A percentile compares a stretch with the other conserved stretches of the same genome.
Conservation (phyloP, 1,139 yeast species). For the Yamadazyma dushanensis region DNA sequence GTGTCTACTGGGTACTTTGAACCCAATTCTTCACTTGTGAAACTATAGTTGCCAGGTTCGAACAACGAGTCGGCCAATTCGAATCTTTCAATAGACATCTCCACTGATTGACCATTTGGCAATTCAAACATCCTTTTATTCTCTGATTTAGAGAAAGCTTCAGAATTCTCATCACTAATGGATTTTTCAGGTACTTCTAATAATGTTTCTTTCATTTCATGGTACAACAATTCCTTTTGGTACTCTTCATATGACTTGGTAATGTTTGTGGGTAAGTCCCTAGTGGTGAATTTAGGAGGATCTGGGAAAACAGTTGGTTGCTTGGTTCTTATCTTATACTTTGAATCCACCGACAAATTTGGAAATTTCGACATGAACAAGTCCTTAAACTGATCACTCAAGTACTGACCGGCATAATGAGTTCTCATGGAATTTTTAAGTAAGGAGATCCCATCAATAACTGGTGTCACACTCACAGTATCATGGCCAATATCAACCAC, state of each 20-base stretch:
- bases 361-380: slow-evolving; percentile 22
- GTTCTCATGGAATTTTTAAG: slow-evolving; percentile 70
- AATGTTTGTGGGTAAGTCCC: slow-evolving; percentile 31
- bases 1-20: slow-evolving; percentile 34
- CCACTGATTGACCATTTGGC: slow-evolving; percentile 60
- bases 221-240: slow-evolving; percentile 37
- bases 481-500: slow-evolving; percentile 94
- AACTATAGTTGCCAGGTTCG: slow-evolving; percentile 52
- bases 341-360: slow-evolving; percentile 12
- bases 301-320: slow-evolving; percentile 35
- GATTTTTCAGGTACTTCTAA: slow-evolving; percentile 54
- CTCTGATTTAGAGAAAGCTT: slow-evolving; percentile 30
- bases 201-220: slow-evolving; percentile 67
- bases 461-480: slow-evolving; percentile 82
- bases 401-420: slow-evolving; percentile 61
- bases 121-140: slow-evolving; percentile 68
- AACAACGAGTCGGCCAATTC: slow-evolving; percentile 75
- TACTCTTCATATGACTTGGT: slow-evolving; percentile 41
- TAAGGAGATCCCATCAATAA: slow-evolving; percentile 87
- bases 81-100: slow-evolving; percentile 56
- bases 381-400: slow-evolving; percentile 44
- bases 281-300: slow-evolving; percentile 28
- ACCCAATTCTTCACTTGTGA: slow-evolving; percentile 23
- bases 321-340: slow-evolving; percentile 36
- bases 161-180: slow-evolving; percentile 23